Evolutionary conservation across 1,284 basidiomycete genomes (phyloP), one percentile per base, ranked within the genome.

Genomic region (Anthracocystis setariae): DNA sequence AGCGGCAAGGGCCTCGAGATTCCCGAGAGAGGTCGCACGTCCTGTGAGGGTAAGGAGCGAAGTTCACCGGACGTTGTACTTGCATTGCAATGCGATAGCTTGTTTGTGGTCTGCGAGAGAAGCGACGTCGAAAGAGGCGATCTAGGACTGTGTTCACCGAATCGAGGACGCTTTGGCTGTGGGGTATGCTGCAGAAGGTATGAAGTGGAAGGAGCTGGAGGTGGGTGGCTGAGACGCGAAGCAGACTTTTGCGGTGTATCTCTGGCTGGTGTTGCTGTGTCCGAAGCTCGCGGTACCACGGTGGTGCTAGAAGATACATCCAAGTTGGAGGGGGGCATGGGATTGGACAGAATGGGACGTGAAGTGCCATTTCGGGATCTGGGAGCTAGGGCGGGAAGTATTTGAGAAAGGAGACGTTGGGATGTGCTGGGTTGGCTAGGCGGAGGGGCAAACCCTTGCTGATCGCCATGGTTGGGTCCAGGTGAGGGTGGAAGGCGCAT

Each of bases 211-310:
- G 56, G 61, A 5, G 60, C 38, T n/a, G 60, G 67, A 12, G 67
- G 61, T 20, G 61, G 67, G 27, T 64, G 67, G 33, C 67, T 70
- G 33, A 64, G 46, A 10, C 56, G 47, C 29, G 59, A 25, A 33
- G 38, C 48, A 7, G 67, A 37, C 20, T 52, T 64, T 51, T 27
- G 40, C 5, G 56, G 56, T 21, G 58, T 60, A 1, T 40, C 23
- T 21, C 29, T 12, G 12, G 46, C 35, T 27, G 24, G 18, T 9
- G 33, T 15, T 29, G 25, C 18, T 21, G 42, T 29, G 5, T 37
- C 8, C 2, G 43, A n/a, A 21, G 48, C 21, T 20, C 39, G 47
- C 12, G 32, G 21, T 5, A 21, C 24, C 5, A n/a, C 18, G 39
- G 12, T 17, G 12, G 40, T 5, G 21, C 45, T 25, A 8, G 47